Base-by-base conservation (phyloP, 2,329 filamentous ascomycete species). In the Aspergillus bombycis region DNA sequence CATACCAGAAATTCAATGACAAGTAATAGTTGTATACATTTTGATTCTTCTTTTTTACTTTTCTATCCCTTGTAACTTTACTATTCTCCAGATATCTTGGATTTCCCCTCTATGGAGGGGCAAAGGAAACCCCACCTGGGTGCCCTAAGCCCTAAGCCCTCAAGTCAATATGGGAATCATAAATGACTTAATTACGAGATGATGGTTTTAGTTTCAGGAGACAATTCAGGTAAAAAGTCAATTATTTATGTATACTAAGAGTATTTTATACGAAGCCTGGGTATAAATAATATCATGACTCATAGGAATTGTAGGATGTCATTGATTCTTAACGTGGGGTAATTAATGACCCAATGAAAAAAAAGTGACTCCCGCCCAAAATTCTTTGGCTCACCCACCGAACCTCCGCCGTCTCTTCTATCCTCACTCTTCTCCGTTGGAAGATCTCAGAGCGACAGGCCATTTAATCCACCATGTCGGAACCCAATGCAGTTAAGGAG, bases 401-500 rank as follows among this genome's bases (percentile, higher is more conserved):
- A 64, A 67, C 58, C 65, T 65, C 64, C 65, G 71, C 43, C 58
- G 30, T 58, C 54, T 57, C 48, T 57, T 57, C 61, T 58, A 59
- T 61, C 46, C 58, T 41, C 46, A 62, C 46, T 54, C 53, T 50
- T 60, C 36, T 65, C 38, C 56, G 50, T 43, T 63, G 63, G 62
- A 38, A 58, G 61, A 62, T 57, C 57, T 62, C 19, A 48, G 30
- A 26, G 10, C 28, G 36, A 50, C 56, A 50, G 59, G 46, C 14
- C 46, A 19, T 50, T 19, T 16, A 50, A 30, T n/a, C 59, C 72
- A 77, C 67, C 58, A 80, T 80, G 78, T 68, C 77, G 68, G 78
- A 79, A 70, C 69, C 77, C 45, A 79, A 77, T 71, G 67, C 75
- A 64, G 76, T 78, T 62, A 72, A 79, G 65, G 78, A 81, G 68